phyloP scores from a whole-genome alignment of 2,329 filamentous ascomycete genomes.

The Chrysosporium queenslandicum region DNA sequence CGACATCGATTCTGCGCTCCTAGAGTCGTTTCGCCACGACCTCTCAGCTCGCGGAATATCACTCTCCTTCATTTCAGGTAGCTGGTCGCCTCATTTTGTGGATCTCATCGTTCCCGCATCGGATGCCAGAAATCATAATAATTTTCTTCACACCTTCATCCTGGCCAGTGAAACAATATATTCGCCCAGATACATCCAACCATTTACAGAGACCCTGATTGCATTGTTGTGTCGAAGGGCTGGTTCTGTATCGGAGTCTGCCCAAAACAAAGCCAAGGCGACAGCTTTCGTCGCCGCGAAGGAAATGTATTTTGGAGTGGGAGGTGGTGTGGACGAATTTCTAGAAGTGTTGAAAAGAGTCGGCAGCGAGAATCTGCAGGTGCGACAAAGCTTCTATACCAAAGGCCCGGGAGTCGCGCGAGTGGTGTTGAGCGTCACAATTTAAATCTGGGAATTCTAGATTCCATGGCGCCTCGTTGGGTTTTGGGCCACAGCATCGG shows the following conservation, averaged over 20 bases:
- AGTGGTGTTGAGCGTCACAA: constrained; percentile 32
- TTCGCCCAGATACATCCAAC: constrained; percentile 43
- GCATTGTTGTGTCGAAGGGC: constrained; percentile 37
- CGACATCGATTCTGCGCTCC: constrained; percentile 42
- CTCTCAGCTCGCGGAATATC: constrained; percentile 37
- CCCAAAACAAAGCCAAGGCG: constrained; percentile 16
- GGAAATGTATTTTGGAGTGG: constrained; percentile 57
- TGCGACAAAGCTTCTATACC: constrained; percentile 25
- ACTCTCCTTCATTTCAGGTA: constrained; percentile 49
- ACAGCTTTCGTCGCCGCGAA: constrained; percentile 54
- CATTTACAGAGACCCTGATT: constrained; percentile 48
- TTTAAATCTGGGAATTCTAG: neutral
- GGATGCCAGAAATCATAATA: neutral
- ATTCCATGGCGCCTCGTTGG: neutral
- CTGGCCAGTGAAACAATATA: constrained; percentile 58
- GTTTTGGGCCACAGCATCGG: neutral
- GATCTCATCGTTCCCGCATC: constrained; percentile 30
- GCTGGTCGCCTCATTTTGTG: constrained; percentile 44
- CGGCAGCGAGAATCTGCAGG: neutral
- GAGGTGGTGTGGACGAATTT: constrained; percentile 55
- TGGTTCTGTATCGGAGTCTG: neutral
- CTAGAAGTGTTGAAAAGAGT: constrained; percentile 26
- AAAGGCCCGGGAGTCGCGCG: constrained; percentile 38
- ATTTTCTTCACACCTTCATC: constrained; percentile 37
- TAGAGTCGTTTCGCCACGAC: constrained; percentile 38